phyloP scores from a whole-genome alignment of 768 basidiomycete species.

The Hypholoma fasciculare region DNA sequence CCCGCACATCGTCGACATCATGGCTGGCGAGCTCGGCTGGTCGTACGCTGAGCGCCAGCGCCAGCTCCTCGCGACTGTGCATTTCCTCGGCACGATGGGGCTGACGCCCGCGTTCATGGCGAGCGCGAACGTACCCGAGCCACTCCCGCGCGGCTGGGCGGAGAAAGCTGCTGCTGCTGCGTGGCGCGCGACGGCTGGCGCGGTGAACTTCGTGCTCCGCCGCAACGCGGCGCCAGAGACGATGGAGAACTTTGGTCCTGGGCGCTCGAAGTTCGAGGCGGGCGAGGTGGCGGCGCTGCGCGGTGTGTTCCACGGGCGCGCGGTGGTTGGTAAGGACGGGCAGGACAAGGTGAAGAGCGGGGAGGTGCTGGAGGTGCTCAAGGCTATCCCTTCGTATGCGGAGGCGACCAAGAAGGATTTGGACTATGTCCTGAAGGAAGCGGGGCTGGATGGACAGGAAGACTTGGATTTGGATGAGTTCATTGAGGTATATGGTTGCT shows the following conservation, averaged over 20 bases:
- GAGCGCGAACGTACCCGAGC: slow-evolving; percentile 20
- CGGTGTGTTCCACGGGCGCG: slow-evolving; percentile 36
- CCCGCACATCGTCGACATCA: slow-evolving; percentile 87
- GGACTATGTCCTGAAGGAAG: slow-evolving; percentile 74
- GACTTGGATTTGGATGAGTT: slow-evolving; percentile 83
- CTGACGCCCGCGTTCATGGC: slow-evolving; percentile 53
- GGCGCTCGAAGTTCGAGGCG: slow-evolving; percentile 44
- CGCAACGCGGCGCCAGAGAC: background rate
- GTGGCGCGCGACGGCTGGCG: slow-evolving; percentile 39
- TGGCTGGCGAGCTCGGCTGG: slow-evolving; percentile 88
- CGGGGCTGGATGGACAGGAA: slow-evolving; percentile 58
- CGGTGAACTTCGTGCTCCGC: slow-evolving; percentile 26
- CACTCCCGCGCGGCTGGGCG: slow-evolving; percentile 22
- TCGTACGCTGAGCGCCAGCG: slow-evolving; percentile 49
- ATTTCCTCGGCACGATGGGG: slow-evolving; percentile 86
- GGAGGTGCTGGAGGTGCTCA: slow-evolving; percentile 43
- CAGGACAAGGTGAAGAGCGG: slow-evolving; percentile 39
- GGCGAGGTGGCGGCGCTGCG: slow-evolving; percentile 43
- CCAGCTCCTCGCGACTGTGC: slow-evolving; percentile 60
- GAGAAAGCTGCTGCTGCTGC: slow-evolving; percentile 26
- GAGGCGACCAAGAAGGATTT: slow-evolving; percentile 61
- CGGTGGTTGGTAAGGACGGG: slow-evolving; percentile 19
- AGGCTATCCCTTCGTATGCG: slow-evolving; percentile 57
- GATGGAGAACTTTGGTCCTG: slow-evolving; percentile 23
- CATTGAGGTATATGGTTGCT: slow-evolving; percentile 63